A percentile compares a stretch with the other conserved stretches of the same genome.
Evolutionary conservation across 805 yeast genomes (phyloP).

Genomic region (Saccharomycopsis sp.): DNA sequence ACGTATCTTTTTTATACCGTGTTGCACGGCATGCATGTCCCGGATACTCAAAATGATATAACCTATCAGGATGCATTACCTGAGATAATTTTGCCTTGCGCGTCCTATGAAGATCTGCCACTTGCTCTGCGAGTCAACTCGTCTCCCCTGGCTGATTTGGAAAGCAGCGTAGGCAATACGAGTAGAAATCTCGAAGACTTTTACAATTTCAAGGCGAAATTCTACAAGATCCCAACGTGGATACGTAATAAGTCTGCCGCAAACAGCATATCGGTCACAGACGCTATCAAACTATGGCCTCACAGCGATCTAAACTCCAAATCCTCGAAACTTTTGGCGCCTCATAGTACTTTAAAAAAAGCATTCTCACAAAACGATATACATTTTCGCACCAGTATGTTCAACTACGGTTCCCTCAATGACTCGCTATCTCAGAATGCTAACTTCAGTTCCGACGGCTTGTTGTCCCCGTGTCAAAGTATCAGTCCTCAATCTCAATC

Average conservation of each 20-base stretch:
- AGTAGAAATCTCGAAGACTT: background rate
- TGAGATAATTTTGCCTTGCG: background rate
- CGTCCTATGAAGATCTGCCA: too few species aligned
- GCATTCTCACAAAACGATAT: background rate
- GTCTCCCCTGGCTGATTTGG: background rate
- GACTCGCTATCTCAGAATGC: background rate
- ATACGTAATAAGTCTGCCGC: background rate
- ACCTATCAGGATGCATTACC: background rate
- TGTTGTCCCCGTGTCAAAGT: background rate
- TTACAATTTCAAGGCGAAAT: background rate
- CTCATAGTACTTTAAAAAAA: background rate
- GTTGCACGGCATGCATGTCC: background rate
- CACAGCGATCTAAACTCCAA: background rate
- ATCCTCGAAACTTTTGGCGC: background rate
- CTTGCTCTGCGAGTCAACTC: background rate
- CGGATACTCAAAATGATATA: background rate
- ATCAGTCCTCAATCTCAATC: background rate
- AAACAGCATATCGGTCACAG: background rate
- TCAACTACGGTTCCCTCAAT: background rate
- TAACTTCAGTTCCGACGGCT: background rate
- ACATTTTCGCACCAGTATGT: background rate
- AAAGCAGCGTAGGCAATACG: background rate
- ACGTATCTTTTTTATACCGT: constrained; percentile 5
- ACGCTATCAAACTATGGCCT: background rate
- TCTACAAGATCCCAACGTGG: background rate